Evolutionary conservation across 805 yeast species (phyloP), one percentile per base, ranked within the genome.

Genomic region (Candida peoriensis): DNA sequence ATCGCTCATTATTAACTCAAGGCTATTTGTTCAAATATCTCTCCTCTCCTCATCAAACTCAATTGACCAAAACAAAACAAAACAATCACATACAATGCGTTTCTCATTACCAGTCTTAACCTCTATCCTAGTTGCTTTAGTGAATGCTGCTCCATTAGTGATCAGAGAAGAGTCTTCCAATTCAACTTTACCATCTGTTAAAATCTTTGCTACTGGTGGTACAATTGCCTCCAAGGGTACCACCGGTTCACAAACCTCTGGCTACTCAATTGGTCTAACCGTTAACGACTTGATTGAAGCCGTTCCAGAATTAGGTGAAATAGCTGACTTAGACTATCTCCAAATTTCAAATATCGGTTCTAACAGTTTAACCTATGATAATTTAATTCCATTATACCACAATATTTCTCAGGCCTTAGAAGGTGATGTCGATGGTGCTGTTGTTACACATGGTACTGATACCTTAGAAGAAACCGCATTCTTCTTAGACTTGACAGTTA

Each of bases 391-490:
- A 31, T 63, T 78, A 31, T 66, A 74, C 40, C 54, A 60, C 28
- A 69, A 70, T 37, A 64, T 78, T 14, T 55, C 66, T 10, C 62
- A 63, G 17, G 69, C 71, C 21, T 50, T 76, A 24, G 61, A 57
- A 18, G 41, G 56, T 3, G 55, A 44, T 26, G 54, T 52, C 12
- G 76, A 74, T 46, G 83, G 82, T 26, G 68, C 76, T 14, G 83
- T 78, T 28, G 72, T 78, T 24, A 78, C 83, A 1, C 85, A 78
- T 52, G 85, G 85, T n/a, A 78, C 85, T 7, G 85, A 78, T 47
- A 74, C 83, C 2, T 64, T 76, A 61, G 78, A 79, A 33, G 85
- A 78, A 51, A 77, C 85, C 7, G 75, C 82, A 0, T 77, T 78
- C 50, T 78, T 78, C 52, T 57, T 78, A 24, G 81, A 77, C 41